These are phyloP conservation scores for Fermentozyma sake DNA, from an alignment of 1,139 yeast genomes.

Conservation along the genomic window DNA sequence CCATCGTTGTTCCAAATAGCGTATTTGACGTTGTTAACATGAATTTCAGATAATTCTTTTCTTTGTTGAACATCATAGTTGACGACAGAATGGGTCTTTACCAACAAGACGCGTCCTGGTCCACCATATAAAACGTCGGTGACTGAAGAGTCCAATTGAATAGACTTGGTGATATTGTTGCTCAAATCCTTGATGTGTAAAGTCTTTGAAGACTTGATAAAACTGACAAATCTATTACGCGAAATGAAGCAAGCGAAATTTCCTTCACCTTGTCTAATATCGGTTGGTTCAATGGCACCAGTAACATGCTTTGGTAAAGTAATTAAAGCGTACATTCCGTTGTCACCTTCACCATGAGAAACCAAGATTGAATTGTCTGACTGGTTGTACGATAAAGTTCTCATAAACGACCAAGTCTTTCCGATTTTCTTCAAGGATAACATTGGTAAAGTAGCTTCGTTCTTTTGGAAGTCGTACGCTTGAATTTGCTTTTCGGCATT, in stretches of 20 bases:
- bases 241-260: constrained; percentile 87
- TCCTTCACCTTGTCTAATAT: constrained; percentile 75
- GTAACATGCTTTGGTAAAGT: constrained; percentile 81
- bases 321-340: constrained; percentile 66
- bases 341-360: constrained; percentile 68
- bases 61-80: constrained; percentile 93
- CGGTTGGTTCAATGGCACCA: constrained; percentile 88
- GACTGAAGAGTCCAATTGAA: constrained; percentile 69
- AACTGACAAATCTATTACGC: constrained; percentile 88
- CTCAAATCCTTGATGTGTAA: constrained; percentile 81
- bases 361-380: constrained; percentile 84
- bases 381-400: constrained; percentile 85
- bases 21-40: constrained; percentile 79
- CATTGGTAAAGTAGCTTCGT: constrained; percentile 70
- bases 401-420: constrained; percentile 79
- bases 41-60: constrained; percentile 65
- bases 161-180: constrained; percentile 75
- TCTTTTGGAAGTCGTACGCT: constrained; percentile 60
- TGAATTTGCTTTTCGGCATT: constrained; percentile 87
- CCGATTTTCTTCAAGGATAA: constrained; percentile 82
- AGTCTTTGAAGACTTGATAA: constrained; percentile 56
- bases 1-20: constrained; percentile 89
- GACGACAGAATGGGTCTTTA: constrained; percentile 69
- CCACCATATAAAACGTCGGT: constrained; percentile 74
- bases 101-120: constrained; percentile 76